Conservation (phyloP, 1,139 yeast genomes). For the Yamadazyma kanchanaburiensis region DNA sequence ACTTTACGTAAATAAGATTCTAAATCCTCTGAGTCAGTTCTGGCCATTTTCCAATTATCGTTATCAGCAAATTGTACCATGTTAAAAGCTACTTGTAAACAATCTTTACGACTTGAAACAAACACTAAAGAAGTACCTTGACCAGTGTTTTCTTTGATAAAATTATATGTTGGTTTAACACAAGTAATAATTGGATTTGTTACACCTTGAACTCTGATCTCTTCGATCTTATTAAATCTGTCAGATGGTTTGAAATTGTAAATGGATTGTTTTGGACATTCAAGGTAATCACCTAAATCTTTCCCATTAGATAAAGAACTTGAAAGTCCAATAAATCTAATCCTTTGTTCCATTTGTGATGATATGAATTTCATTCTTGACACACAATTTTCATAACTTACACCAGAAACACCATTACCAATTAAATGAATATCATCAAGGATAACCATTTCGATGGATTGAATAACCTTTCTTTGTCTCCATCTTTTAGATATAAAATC, state of each 20-base stretch:
- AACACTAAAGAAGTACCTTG: constrained; percentile 46
- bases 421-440: constrained; percentile 75
- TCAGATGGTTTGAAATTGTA: constrained; percentile 71
- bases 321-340: constrained; percentile 66
- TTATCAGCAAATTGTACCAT: constrained; percentile 32
- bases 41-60: constrained; percentile 23
- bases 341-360: constrained; percentile 46
- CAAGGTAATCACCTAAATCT: constrained; percentile 87
- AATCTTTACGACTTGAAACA: constrained; percentile 53
- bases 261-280: constrained; percentile 54
- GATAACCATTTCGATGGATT: constrained; percentile 62
- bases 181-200: constrained; percentile 7
- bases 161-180: constrained; percentile 36
- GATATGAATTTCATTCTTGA: constrained; percentile 71
- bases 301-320: constrained; percentile 70
- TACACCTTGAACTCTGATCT: constrained; percentile 49
- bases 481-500: constrained; percentile 73
- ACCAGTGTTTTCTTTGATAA: constrained; percentile 19
- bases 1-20: constrained; percentile 42
- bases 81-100: constrained; percentile 50
- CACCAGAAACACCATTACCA: constrained; percentile 56
- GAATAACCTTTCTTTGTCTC: constrained; percentile 72
- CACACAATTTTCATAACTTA: constrained; percentile 64
- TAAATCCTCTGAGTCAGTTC: constrained; percentile 30
- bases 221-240: constrained; percentile 52